A percentile compares a stretch with the other conserved stretches of the same genome.
Evolutionary conservation across 805 yeast genomes (phyloP).

Genomic region (Hanseniaspora hatyaiensis): DNA sequence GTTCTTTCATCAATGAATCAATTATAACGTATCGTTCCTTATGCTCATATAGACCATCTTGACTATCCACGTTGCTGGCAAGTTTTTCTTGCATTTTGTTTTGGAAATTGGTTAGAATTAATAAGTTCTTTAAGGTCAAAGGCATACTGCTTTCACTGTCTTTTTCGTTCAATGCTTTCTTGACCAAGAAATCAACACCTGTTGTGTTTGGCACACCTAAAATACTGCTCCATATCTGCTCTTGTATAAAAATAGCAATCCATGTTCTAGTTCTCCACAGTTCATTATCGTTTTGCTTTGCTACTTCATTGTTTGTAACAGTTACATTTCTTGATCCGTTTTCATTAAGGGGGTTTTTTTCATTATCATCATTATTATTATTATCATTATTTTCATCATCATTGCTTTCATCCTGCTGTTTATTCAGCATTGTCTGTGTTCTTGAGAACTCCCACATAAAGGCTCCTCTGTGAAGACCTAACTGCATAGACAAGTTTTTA

Average conservation of each 20-base stretch:
- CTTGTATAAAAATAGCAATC: constrained; percentile 78
- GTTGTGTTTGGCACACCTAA: constrained; percentile 80
- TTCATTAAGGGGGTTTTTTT: too few species aligned
- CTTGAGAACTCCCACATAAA: constrained; percentile 83
- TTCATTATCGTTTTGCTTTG: constrained; percentile 32
- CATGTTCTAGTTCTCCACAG: constrained; percentile 90
- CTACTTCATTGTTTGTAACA: too few species aligned
- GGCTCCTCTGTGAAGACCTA: constrained; percentile 84
- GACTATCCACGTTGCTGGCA: constrained; percentile 75
- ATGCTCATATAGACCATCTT: constrained; percentile 83
- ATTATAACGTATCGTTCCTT: constrained; percentile 69
- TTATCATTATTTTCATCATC: background rate
- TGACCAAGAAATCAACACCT: constrained; percentile 70
- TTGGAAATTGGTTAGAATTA: constrained; percentile 69
- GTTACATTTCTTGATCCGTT: too few species aligned
- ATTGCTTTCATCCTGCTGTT: constrained; percentile 47
- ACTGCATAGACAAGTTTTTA: constrained; percentile 67
- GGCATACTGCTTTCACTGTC: constrained; percentile 36
- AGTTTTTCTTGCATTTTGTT: constrained; percentile 70
- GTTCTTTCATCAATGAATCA: constrained; percentile 64
- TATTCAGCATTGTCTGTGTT: constrained; percentile 76
- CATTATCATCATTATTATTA: constrained; percentile 2
- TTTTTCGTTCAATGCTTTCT: constrained; percentile 40
- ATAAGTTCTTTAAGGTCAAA: constrained; percentile 54
- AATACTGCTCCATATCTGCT: constrained; percentile 81